phyloP scores from a whole-genome alignment of 345 rosid genomes.

The Pistacia integerrima region DNA sequence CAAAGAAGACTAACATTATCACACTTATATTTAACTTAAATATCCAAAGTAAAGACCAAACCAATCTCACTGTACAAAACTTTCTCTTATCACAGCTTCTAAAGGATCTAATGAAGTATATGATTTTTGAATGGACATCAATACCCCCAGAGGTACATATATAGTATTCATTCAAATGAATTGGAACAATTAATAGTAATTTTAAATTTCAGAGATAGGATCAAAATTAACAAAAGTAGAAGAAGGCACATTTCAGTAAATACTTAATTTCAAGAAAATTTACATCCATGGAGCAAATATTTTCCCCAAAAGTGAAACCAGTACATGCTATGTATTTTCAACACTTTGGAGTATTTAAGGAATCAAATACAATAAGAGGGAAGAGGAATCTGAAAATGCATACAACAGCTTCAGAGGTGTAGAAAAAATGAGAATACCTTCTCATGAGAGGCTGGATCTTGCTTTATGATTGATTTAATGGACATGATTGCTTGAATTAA shows the following conservation, averaged over 20 bases:
- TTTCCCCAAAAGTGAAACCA: neutral
- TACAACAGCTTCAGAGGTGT: conserved; percentile 19
- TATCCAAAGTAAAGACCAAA: neutral
- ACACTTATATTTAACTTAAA: neutral
- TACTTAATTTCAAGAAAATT: neutral
- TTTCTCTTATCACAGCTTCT: neutral
- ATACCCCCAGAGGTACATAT: neutral
- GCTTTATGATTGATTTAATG: conserved; percentile 73
- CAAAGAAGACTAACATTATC: neutral
- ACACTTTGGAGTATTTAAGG: conserved; percentile 17
- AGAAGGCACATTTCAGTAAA: neutral
- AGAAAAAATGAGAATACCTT: conserved; percentile 52
- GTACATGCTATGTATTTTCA: neutral
- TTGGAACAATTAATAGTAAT: neutral
- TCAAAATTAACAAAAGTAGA: neutral
- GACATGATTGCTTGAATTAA: conserved; percentile 79
- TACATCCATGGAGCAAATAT: conserved; percentile 3
- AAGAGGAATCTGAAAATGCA: conserved; percentile 3
- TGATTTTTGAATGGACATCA: too few relatives aligned
- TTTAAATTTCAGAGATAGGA: neutral
- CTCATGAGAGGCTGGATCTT: conserved; percentile 74
- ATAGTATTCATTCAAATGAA: neutral
- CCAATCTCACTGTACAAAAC: neutral
- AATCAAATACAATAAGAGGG: conserved; percentile 12
- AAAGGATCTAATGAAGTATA: neutral